Conservation (phyloP, 1,284 basidiomycete species). For the Stereum hirsutum region DNA sequence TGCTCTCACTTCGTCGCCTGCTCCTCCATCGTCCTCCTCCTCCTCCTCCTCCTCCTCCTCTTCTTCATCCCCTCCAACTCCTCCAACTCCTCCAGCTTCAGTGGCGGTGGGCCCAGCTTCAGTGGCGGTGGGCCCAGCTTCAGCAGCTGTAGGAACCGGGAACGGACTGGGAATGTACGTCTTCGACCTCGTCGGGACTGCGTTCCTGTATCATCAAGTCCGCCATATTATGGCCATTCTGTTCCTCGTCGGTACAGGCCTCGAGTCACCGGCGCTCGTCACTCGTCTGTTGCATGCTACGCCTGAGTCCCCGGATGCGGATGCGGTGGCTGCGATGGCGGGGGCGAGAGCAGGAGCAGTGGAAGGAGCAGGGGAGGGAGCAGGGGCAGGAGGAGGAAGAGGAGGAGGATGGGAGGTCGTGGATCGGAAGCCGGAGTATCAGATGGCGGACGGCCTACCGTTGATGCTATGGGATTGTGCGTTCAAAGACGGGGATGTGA, state of each 20-base stretch:
- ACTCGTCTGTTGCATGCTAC: conserved; percentile 70
- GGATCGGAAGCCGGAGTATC: conserved; percentile 78
- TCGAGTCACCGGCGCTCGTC: conserved; percentile 72
- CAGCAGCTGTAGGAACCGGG: too few relatives aligned
- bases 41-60: too few relatives aligned
- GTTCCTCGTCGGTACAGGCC: conserved; percentile 79
- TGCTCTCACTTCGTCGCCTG: conserved; percentile 9
- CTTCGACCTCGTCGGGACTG: conserved; percentile 82
- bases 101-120: too few relatives aligned
- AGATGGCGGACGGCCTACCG: conserved; percentile 89
- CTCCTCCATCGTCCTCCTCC: conserved; percentile 14
- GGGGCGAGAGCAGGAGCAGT: too few relatives aligned
- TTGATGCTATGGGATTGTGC: conserved; percentile 90
- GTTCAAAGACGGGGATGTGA: conserved; percentile 58
- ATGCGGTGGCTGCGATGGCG: conserved; percentile 20
- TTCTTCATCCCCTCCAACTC: too few relatives aligned
- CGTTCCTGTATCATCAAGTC: conserved; percentile 97
- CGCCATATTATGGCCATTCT: conserved; percentile 92
- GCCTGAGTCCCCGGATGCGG: conserved; percentile 19
- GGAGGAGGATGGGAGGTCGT: conserved; percentile 28
- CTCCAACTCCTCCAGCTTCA: too few relatives aligned
- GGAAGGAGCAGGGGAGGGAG: background rate
- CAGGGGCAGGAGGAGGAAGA: conserved; percentile 11
- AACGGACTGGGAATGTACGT: conserved; percentile 46
- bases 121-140: too few relatives aligned